phyloP scores from a whole-genome alignment of 306 rosid genomes.

The Erythrophleum fordii region DNA sequence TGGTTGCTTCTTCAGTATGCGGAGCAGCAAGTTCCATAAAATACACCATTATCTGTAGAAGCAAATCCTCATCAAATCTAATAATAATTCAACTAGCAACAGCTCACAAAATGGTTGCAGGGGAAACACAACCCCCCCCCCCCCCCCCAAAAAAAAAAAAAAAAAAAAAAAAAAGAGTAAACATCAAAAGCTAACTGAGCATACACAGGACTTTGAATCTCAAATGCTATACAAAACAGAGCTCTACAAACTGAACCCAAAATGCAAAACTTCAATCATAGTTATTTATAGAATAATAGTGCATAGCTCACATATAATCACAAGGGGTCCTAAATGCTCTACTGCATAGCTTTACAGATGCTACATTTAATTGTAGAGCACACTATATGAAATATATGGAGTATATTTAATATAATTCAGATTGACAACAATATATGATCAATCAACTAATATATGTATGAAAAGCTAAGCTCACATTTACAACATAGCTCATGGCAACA shows the following conservation, averaged over 20 bases:
- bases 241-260: slow-evolving; percentile 4
- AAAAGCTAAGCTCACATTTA: not conserved
- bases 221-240: slow-evolving; percentile 23
- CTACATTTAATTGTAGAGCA: not conserved
- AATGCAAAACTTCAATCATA: not conserved
- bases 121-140: no score
- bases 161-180: not conserved
- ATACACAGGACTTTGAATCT: slow-evolving; percentile 24
- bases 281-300: not conserved
- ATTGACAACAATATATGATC: not conserved
- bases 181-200: slow-evolving; percentile 29
- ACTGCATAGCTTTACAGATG: not conserved
- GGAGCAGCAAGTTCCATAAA: slow-evolving; percentile 98
- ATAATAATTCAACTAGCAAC: slow-evolving; percentile 3
- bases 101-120: not conserved
- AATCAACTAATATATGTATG: not conserved
- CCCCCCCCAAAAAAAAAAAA: no score
- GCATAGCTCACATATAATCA: not conserved
- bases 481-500: not conserved
- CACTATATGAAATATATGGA: not conserved
- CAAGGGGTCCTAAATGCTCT: not conserved
- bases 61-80: slow-evolving; percentile 27
- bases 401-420: not conserved
- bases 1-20: slow-evolving; percentile 81
- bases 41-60: slow-evolving; percentile 78